A percentile compares a stretch with the other conserved stretches of the same genome.
Evolutionary conservation across 768 basidiomycete species (phyloP).

Genomic region (Mycena indigotica): DNA sequence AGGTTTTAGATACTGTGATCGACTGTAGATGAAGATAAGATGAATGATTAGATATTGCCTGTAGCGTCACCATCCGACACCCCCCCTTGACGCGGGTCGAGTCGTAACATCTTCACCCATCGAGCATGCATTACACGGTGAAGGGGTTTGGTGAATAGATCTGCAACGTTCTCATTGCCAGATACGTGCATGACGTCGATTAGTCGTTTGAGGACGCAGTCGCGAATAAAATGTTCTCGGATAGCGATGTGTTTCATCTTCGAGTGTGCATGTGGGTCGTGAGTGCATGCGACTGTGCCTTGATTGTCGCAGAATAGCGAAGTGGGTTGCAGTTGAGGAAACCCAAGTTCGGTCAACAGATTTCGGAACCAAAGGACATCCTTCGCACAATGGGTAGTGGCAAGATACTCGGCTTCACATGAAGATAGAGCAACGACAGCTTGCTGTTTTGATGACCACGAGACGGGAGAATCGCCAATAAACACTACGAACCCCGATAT

Average conservation of each 20-base stretch:
- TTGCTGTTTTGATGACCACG: conserved; percentile 37
- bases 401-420: conserved; percentile 30
- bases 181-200: conserved; percentile 24
- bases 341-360: conserved; percentile 24
- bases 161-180: conserved; percentile 27
- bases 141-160: conserved; percentile 33
- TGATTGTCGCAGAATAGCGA: conserved; percentile 23
- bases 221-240: conserved; percentile 28
- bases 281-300: conserved; percentile 17
- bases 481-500: conserved; percentile 35
- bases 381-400: conserved; percentile 1
- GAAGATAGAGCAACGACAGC: conserved; percentile 35
- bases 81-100: conserved; percentile 20
- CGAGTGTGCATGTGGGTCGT: conserved; percentile 29
- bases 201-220: conserved; percentile 16
- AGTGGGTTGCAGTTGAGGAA: conserved; percentile 10
- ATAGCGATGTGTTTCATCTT: conserved; percentile 35
- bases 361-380: conserved; percentile 9
- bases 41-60: too few species aligned
- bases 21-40: too few species aligned
- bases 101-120: conserved; percentile 13
- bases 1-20: too few species aligned
- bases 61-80: conserved; percentile 13
- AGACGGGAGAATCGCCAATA: conserved; percentile 27
- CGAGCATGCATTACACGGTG: conserved; percentile 4